Evolutionary conservation across 495 filamentous ascomycete species (phyloP).

Genomic region (Lophiostoma macrostomum): DNA sequence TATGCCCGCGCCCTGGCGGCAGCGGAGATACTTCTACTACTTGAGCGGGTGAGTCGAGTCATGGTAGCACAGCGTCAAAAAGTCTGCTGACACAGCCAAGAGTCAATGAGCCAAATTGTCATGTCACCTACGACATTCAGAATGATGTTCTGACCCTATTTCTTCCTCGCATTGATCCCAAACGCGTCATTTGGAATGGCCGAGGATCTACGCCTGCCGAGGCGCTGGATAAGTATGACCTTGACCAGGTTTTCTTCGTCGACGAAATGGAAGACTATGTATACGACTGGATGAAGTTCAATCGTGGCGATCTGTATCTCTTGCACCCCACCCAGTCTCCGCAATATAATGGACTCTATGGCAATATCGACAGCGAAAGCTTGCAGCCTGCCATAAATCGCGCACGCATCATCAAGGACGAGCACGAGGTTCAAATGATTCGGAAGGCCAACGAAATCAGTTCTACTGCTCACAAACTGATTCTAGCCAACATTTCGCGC

Average conservation of each 20-base stretch:
- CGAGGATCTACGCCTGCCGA: slow-evolving; percentile 51
- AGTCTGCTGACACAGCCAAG: slow-evolving; percentile 17
- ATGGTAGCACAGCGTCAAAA: neutral
- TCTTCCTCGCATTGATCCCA: slow-evolving; percentile 56
- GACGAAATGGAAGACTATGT: slow-evolving; percentile 23
- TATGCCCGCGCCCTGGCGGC: slow-evolving; percentile 57
- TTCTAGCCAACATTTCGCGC: slow-evolving; percentile 57
- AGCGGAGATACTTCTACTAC: slow-evolving; percentile 71
- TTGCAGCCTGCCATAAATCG: slow-evolving; percentile 68
- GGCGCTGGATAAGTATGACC: slow-evolving; percentile 49
- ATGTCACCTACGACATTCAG: slow-evolving; percentile 61
- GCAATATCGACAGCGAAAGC: slow-evolving; percentile 43
- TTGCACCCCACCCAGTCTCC: slow-evolving; percentile 30
- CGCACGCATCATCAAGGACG: slow-evolving; percentile 72
- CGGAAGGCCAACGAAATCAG: slow-evolving; percentile 75
- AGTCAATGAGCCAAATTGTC: slow-evolving; percentile 58
- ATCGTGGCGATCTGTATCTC: slow-evolving; percentile 28
- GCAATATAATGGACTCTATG: neutral
- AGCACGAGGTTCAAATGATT: slow-evolving; percentile 76
- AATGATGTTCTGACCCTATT: slow-evolving; percentile 56
- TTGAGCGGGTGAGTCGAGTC: slow-evolving; percentile 47
- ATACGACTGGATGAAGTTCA: slow-evolving; percentile 18
- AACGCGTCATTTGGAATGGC: slow-evolving; percentile 60
- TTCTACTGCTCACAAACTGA: slow-evolving; percentile 65
- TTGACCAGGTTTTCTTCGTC: slow-evolving; percentile 38